A percentile compares a stretch with the other conserved stretches of the same genome.
phyloP scores from a whole-genome alignment of 75 land plant species.

The Pinus albicaulis region DNA sequence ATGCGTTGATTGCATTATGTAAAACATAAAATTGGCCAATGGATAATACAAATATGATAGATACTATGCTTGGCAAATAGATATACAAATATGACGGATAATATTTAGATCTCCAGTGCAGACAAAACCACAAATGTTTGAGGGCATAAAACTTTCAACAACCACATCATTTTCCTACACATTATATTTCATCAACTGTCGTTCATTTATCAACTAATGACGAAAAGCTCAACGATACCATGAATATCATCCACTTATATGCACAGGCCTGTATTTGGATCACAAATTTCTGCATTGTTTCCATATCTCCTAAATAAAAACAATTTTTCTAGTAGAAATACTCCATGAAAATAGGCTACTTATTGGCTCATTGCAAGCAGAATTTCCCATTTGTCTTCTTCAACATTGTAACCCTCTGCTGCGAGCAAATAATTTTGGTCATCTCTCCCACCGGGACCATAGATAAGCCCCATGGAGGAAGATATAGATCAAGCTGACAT shows the following conservation, averaged over 20 bases:
- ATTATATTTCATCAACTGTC: slow-evolving; percentile 3
- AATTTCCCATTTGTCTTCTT: slow-evolving; percentile 40
- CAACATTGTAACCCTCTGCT: slow-evolving; percentile 43
- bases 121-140: too few species aligned
- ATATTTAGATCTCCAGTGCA: too few species aligned
- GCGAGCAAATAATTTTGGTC: slow-evolving; percentile 41
- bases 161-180: background rate
- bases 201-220: slow-evolving; percentile 1
- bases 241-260: slow-evolving; percentile 30
- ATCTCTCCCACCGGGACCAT: slow-evolving; percentile 75
- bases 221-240: background rate
- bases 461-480: slow-evolving; percentile 1
- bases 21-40: too few species aligned
- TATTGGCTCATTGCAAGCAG: slow-evolving; percentile 33
- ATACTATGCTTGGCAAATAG: too few species aligned
- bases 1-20: too few species aligned
- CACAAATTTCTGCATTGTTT: slow-evolving; percentile 34
- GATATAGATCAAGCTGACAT: slow-evolving; percentile 42
- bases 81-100: too few species aligned
- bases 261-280: slow-evolving; percentile 28
- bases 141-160: too few species aligned
- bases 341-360: too few species aligned
- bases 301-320: slow-evolving; percentile 57
- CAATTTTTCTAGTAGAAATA: too few species aligned
- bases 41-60: too few species aligned